Evolutionary conservation across 1,284 basidiomycete genomes (phyloP), one percentile per base, ranked within the genome.

Genomic region (Cyathus olla): DNA sequence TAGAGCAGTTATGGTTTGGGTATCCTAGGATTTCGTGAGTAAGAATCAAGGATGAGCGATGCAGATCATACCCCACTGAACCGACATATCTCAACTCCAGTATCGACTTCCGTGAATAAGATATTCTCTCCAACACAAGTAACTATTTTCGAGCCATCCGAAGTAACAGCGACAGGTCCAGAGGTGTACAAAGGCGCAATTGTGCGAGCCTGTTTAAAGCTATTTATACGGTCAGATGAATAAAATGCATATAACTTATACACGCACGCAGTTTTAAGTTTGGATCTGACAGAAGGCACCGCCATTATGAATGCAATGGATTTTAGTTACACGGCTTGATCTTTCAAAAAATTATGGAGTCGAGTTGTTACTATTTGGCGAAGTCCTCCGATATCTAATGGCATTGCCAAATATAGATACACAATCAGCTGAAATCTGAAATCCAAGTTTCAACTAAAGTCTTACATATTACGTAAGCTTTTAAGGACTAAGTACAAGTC

Each of bases 111-210:
- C 11, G 96, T 97, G 54, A 97, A 79, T 21, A 97, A 73, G 2
- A 94, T 91, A 64, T 96, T 91, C 71, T 98, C 95, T 55, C 89
- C 91, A 53, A 99, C 89, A 63, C 95, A 96, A 35, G 95, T 95
- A 57, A 97, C 87, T 29, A 99, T 85, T 75, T 86, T 90, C 52
- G 82, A 81, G 48, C 95, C 96, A 83, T 98, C 95, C 57, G 84
- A 79, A 4, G 94, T 91, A 47, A 96, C 81, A 11, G 95, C 89
- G 39, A 96, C 90, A 8, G 95, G 93, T 28, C 97, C 97, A 52
- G 89, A 89, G 1, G 95, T 98, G 74, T 97, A 95, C 56, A 98
- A 80, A 4, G 97, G 96, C 40, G 85, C 85, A 56, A 95, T 89
- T 10, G 86, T 83, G 53, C 90, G 85, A 17, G 77, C 81, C 73